Evolutionary conservation across 2,329 filamentous ascomycete species (phyloP).

Genomic region (Phialophora tarda): DNA sequence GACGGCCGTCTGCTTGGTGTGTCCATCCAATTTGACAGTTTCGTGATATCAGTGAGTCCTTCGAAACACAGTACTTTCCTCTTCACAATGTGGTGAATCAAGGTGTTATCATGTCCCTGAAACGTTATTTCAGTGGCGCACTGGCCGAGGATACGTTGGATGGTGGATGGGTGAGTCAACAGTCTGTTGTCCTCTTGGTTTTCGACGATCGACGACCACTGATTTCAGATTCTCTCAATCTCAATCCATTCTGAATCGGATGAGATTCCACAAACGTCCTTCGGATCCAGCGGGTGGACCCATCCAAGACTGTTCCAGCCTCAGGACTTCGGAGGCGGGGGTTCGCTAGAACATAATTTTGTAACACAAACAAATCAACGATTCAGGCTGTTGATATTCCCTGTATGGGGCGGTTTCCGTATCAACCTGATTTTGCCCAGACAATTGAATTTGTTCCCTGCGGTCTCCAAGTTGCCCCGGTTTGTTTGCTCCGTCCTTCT

Average conservation of each 20-base stretch:
- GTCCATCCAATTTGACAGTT: background rate
- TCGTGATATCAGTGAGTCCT: background rate
- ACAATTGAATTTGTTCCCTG: slow-evolving; percentile 30
- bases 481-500: slow-evolving; percentile 29
- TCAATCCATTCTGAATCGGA: background rate
- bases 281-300: background rate
- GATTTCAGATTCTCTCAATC: background rate
- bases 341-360: background rate
- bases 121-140: background rate
- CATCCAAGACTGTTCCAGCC: too few relatives aligned
- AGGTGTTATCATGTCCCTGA: background rate
- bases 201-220: background rate
- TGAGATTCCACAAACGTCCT: background rate
- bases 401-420: slow-evolving; percentile 31
- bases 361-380: slow-evolving; percentile 12
- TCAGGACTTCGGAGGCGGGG: background rate
- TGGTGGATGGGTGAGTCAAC: background rate
- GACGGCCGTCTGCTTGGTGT: too few relatives aligned
- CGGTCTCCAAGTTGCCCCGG: slow-evolving; percentile 26
- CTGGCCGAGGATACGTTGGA: background rate
- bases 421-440: slow-evolving; percentile 32
- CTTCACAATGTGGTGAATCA: background rate
- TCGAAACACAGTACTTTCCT: background rate
- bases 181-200: background rate
- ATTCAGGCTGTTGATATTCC: slow-evolving; percentile 31